phyloP scores from a whole-genome alignment of 2,329 filamentous ascomycete species.

The Penicillium sp. region DNA sequence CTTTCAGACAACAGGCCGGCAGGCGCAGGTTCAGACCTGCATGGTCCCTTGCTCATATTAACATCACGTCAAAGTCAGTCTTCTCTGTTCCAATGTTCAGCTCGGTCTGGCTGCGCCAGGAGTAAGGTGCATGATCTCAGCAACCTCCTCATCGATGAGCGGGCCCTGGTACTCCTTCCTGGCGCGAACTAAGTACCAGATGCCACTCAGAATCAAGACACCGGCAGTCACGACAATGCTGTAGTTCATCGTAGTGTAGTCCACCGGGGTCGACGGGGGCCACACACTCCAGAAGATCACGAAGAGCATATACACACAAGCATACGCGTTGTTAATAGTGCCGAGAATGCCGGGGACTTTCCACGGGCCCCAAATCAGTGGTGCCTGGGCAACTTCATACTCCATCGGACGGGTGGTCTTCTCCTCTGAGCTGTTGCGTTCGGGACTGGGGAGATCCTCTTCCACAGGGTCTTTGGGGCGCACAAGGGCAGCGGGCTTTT shows the following conservation, averaged over 20 bases:
- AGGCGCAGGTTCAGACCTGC: no score
- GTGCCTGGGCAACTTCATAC: constrained; percentile 19
- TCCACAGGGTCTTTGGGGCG: constrained; percentile 18
- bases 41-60: no score
- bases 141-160: constrained; percentile 30
- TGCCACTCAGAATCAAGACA: constrained; percentile 45
- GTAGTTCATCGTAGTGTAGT: constrained; percentile 48
- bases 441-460: constrained; percentile 17
- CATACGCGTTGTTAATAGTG: constrained; percentile 54
- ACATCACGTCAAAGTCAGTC: background rate
- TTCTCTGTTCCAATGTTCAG: no score
- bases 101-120: constrained; percentile 8
- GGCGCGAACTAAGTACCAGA: constrained; percentile 48
- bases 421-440: constrained; percentile 22
- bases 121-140: constrained; percentile 21
- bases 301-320: constrained; percentile 54
- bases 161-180: constrained; percentile 50
- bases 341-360: constrained; percentile 52
- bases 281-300: constrained; percentile 58
- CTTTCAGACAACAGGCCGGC: background rate
- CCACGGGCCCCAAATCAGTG: constrained; percentile 57
- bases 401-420: constrained; percentile 11
- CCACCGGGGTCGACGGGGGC: constrained; percentile 39
- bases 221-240: constrained; percentile 46
- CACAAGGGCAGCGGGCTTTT: constrained; percentile 12